A percentile compares a stretch with the other conserved stretches of the same genome.
phyloP scores from a whole-genome alignment of 305 asterid genomes.

The Lippia alba region DNA sequence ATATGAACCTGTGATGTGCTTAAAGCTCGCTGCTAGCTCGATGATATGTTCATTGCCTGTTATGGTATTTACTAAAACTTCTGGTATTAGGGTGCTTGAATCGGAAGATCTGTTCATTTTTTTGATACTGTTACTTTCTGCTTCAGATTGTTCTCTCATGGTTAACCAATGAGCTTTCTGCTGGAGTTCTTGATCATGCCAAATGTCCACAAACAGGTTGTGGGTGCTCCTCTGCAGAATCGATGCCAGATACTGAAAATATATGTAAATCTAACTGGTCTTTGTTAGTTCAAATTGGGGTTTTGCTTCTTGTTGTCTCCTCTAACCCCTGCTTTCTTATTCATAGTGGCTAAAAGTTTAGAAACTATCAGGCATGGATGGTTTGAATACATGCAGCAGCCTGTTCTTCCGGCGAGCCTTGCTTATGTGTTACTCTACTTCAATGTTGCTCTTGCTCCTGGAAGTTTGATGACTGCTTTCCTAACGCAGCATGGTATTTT shows the following conservation, averaged over 20 bases:
- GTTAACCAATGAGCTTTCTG: conserved; percentile 86
- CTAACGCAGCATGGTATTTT: conserved; percentile 81
- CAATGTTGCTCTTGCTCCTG: conserved; percentile 92
- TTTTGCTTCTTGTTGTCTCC: conserved; percentile 33
- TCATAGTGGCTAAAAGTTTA: conserved; percentile 57
- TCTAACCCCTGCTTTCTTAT: conserved; percentile 39
- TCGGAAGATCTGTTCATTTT: conserved; percentile 24
- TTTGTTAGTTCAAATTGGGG: conserved; percentile 19
- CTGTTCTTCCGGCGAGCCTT: conserved; percentile 96
- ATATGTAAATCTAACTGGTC: conserved; percentile 56
- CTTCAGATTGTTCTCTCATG: conserved; percentile 74
- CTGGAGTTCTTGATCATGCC: conserved; percentile 83
- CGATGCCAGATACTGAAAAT: conserved; percentile 51
- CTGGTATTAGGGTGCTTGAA: conserved; percentile 29
- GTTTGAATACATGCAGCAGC: conserved; percentile 89
- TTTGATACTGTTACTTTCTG: conserved; percentile 34
- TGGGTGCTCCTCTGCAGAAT: conserved; percentile 46
- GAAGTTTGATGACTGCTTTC: conserved; percentile 95
- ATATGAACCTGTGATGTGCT: conserved; percentile 75
- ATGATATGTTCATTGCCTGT: conserved; percentile 83
- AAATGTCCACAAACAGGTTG: conserved; percentile 56
- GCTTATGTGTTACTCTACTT: conserved; percentile 87
- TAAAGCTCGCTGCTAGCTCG: conserved; percentile 73
- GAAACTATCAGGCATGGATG: conserved; percentile 86
- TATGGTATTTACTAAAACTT: conserved; percentile 54